Percentiles rank a stretch among this genome's conserved stretches.
Conservation (phyloP, 208 protist genomes). For the Leptomonas pyrrhocoris region DNA sequence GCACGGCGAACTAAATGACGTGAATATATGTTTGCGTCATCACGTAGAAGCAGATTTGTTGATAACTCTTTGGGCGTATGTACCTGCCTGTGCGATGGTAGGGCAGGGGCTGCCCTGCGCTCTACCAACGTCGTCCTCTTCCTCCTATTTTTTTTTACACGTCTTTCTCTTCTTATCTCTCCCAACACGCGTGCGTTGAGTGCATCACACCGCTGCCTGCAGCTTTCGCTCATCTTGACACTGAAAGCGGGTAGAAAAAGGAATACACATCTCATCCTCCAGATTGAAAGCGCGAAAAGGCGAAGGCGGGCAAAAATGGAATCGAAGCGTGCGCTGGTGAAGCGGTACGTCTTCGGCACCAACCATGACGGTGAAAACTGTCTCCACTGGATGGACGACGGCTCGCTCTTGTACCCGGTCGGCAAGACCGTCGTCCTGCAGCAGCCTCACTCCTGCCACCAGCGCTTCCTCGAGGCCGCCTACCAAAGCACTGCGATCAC, state of each 20-base stretch:
- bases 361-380: conserved; percentile 65
- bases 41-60: too few relatives aligned
- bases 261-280: background rate
- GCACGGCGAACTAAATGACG: too few relatives aligned
- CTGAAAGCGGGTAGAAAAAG: conserved; percentile 10
- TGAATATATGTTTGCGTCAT: too few relatives aligned
- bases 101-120: too few relatives aligned
- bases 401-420: conserved; percentile 87
- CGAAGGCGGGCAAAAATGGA: too few relatives aligned
- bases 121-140: background rate
- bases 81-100: background rate
- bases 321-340: conserved; percentile 56
- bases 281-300: too few relatives aligned
- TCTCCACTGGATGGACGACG: conserved; percentile 85
- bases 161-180: background rate
- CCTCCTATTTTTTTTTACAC: background rate
- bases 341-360: conserved; percentile 86
- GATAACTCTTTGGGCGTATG: too few relatives aligned
- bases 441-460: conserved; percentile 77
- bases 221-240: too few relatives aligned
- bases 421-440: conserved; percentile 85
- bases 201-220: background rate
- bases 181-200: background rate
- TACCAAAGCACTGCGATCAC: conserved; percentile 86
- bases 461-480: conserved; percentile 81